These are phyloP conservation scores for Phytomonas sp. DNA, from an alignment of 208 protist species.

Conservation along the genomic window DNA sequence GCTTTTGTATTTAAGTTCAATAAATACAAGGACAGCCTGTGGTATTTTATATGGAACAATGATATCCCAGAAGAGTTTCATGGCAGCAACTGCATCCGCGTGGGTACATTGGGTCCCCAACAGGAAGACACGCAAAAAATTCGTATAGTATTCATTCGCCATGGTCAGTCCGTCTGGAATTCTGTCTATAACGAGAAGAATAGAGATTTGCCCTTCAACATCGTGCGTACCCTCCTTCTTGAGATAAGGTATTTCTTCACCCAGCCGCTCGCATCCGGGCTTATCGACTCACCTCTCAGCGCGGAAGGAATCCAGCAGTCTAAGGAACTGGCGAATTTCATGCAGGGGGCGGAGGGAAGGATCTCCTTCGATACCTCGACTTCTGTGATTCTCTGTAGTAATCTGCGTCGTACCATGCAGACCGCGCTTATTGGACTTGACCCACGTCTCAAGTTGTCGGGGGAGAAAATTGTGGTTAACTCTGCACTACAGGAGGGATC, in stretches of 20 bases:
- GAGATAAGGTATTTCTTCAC: slow-evolving; percentile 63
- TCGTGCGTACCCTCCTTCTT: slow-evolving; percentile 33
- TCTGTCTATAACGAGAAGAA: slow-evolving; percentile 80
- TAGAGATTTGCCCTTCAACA: slow-evolving; percentile 42
- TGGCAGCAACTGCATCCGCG: slow-evolving; percentile 57
- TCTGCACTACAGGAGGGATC: slow-evolving; percentile 86
- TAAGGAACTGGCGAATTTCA: slow-evolving; percentile 55
- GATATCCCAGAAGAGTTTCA: slow-evolving; percentile 61
- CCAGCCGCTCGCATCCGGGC: slow-evolving; percentile 68
- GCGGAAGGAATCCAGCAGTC: slow-evolving; percentile 60
- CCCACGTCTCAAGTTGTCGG: slow-evolving; percentile 47
- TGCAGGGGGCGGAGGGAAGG: slow-evolving; percentile 49
- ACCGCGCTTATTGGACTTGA: slow-evolving; percentile 61
- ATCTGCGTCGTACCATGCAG: slow-evolving; percentile 84
- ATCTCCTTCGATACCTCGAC: slow-evolving; percentile 46
- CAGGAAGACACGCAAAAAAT: slow-evolving; percentile 43
- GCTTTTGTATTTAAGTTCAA: slow-evolving; percentile 35
- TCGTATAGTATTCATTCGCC: slow-evolving; percentile 87
- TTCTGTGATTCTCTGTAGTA: slow-evolving; percentile 74
- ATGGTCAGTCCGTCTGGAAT: slow-evolving; percentile 92
- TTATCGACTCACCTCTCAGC: slow-evolving; percentile 89
- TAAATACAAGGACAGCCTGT: slow-evolving; percentile 40
- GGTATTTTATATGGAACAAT: slow-evolving; percentile 57
- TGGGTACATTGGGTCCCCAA: slow-evolving; percentile 18
- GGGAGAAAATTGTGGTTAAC: slow-evolving; percentile 75